Conservation (phyloP, 768 basidiomycete species). For the Tulasnella sp. region DNA sequence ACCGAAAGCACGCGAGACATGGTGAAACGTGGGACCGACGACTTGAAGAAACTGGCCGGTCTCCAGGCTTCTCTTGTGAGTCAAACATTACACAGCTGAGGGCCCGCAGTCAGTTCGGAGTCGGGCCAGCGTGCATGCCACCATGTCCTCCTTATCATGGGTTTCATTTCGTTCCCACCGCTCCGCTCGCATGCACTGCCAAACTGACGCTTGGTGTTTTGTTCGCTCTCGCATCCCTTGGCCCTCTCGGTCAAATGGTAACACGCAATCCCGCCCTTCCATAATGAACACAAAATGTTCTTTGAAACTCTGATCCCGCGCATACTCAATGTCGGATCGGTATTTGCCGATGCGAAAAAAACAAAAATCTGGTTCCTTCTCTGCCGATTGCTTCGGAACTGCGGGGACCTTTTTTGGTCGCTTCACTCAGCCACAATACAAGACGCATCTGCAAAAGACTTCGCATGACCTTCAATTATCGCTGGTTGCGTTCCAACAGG, state of each 20-base stretch:
- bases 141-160: not conserved
- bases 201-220: not conserved
- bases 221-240: not conserved
- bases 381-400: not conserved
- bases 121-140: not conserved
- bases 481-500: constrained; percentile 84
- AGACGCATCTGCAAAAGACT: constrained; percentile 83
- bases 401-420: constrained; percentile 1
- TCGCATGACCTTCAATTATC: constrained; percentile 90
- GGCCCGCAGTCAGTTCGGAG: not conserved
- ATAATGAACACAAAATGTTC: not conserved
- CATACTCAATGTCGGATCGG: not conserved
- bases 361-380: not conserved
- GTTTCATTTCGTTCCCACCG: not conserved
- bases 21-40: constrained; percentile 90
- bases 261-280: not conserved
- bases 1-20: constrained; percentile 92
- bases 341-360: not conserved
- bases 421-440: constrained; percentile 63
- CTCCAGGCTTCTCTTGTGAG: constrained; percentile 60
- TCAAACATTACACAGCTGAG: constrained; percentile 13
- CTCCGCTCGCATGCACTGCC: not conserved
- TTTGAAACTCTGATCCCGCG: not conserved
- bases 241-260: not conserved
- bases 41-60: constrained; percentile 80